A percentile compares a stretch with the other conserved stretches of the same genome.
Conservation (phyloP, 441 rosid species). For the Croton laevigatus region DNA sequence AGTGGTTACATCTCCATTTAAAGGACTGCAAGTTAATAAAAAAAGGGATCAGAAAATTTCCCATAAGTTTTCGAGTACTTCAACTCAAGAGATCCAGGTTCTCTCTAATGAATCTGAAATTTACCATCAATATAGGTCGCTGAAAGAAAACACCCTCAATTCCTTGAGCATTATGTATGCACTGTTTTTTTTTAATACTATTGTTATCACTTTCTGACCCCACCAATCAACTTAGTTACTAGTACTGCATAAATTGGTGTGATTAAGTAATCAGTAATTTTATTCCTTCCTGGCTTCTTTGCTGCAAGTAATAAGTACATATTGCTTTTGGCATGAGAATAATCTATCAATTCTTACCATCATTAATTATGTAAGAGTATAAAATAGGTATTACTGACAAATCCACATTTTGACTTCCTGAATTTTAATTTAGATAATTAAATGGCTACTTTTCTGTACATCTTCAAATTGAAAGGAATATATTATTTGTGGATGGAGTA, state of each 20-base stretch:
- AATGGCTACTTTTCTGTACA: too few species aligned
- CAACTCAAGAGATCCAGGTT: background rate
- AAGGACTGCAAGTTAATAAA: background rate
- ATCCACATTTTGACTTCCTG: too few species aligned
- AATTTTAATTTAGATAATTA: too few species aligned
- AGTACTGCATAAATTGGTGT: background rate
- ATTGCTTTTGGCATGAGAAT: too few species aligned
- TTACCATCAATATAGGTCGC: background rate
- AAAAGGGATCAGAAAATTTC: background rate
- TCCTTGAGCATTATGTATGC: too few species aligned
- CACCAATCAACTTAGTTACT: background rate
- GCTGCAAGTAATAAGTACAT: too few species aligned
- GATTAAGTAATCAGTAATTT: background rate
- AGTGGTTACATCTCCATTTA: background rate
- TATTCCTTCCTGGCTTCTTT: too few species aligned
- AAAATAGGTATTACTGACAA: too few species aligned
- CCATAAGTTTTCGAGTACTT: background rate
- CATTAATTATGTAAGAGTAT: too few species aligned
- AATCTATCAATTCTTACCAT: too few species aligned
- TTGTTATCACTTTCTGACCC: background rate
- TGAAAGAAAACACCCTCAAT: background rate
- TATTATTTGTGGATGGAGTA: too few species aligned
- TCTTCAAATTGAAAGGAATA: too few species aligned
- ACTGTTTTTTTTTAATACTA: background rate
- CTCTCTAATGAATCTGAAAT: background rate